These are phyloP conservation scores for Lagenidium giganteum DNA, from an alignment of 352 stramenopile genomes.

Conservation along the genomic window DNA sequence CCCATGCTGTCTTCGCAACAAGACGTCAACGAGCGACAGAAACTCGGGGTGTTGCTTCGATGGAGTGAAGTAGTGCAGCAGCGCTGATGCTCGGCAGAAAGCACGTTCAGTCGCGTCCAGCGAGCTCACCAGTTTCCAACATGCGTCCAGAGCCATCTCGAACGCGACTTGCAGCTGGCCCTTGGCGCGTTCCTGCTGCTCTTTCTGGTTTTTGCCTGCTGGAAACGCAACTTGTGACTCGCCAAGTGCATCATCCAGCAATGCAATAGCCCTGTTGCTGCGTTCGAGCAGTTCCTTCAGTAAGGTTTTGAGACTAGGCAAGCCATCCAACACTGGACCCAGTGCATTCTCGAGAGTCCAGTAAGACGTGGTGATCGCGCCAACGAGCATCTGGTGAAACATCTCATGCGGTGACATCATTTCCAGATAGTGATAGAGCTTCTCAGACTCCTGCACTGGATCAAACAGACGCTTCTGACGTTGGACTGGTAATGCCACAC, in stretches of 20 bases:
- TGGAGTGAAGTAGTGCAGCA: conserved; percentile 41
- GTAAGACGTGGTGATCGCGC: conserved; percentile 49
- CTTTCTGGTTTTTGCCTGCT: conserved; percentile 25
- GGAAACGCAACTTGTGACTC: conserved; percentile 63
- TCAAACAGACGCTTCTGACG: conserved; percentile 76
- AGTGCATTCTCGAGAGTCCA: conserved; percentile 34
- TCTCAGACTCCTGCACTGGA: conserved; percentile 67
- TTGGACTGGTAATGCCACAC: conserved; percentile 32
- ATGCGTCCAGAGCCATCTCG: conserved; percentile 75
- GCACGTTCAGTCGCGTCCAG: conserved; percentile 51
- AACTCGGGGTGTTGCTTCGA: neutral
- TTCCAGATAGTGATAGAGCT: conserved; percentile 80
- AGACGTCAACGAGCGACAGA: conserved; percentile 11
- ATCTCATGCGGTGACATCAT: conserved; percentile 72
- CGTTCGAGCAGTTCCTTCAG: conserved; percentile 27
- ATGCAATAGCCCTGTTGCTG: conserved; percentile 40
- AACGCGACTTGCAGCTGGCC: conserved; percentile 66
- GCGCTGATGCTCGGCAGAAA: conserved; percentile 37
- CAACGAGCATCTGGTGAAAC: conserved; percentile 76
- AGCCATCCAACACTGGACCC: conserved; percentile 10
- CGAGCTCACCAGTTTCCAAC: conserved; percentile 48
- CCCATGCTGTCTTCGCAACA: conserved; percentile 3
- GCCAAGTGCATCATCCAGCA: conserved; percentile 56
- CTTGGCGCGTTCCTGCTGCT: conserved; percentile 33
- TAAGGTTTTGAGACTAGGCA: conserved; percentile 31